phyloP scores from a whole-genome alignment of 352 stramenopile species.

The Pythium rishiriense region DNA sequence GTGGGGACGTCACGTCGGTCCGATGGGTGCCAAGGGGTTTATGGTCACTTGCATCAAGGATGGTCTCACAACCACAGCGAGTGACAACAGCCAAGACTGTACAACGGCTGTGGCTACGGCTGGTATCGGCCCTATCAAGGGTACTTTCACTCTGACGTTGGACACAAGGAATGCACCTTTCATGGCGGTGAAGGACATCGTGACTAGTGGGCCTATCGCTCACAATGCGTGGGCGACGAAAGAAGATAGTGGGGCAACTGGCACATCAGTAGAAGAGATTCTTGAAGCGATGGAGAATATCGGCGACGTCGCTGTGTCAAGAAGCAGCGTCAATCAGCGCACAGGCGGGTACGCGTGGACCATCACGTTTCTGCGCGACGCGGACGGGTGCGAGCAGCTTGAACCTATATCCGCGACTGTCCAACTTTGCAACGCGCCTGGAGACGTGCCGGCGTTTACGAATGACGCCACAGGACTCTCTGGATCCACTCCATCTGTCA shows the following conservation, averaged over 20 bases:
- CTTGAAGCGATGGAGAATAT: slow-evolving; percentile 93
- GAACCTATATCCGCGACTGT: slow-evolving; percentile 48
- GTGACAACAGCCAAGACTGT: slow-evolving; percentile 56
- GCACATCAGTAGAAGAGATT: slow-evolving; percentile 95
- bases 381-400: slow-evolving; percentile 58
- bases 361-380: slow-evolving; percentile 93
- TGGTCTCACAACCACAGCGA: slow-evolving; percentile 61
- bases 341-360: slow-evolving; percentile 96
- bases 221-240: slow-evolving; percentile 93
- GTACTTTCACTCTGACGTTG: slow-evolving; percentile 89
- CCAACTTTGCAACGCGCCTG: slow-evolving; percentile 91
- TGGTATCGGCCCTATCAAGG: slow-evolving; percentile 87
- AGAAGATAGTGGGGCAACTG: slow-evolving; percentile 87
- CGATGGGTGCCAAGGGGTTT: slow-evolving; percentile 54
- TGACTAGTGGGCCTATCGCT: slow-evolving; percentile 79
- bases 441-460: slow-evolving; percentile 89
- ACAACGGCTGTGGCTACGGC: slow-evolving; percentile 19
- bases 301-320: slow-evolving; percentile 91
- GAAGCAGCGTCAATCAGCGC: slow-evolving; percentile 76
- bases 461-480: slow-evolving; percentile 27
- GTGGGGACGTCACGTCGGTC: slow-evolving; percentile 96
- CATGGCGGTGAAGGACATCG: slow-evolving; percentile 64
- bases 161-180: slow-evolving; percentile 71
- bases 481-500: slow-evolving; percentile 34
- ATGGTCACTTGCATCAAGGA: slow-evolving; percentile 59